Evolutionary conservation across 1,139 yeast species (phyloP).

Genomic region (Wickerhamiella infanticola): DNA sequence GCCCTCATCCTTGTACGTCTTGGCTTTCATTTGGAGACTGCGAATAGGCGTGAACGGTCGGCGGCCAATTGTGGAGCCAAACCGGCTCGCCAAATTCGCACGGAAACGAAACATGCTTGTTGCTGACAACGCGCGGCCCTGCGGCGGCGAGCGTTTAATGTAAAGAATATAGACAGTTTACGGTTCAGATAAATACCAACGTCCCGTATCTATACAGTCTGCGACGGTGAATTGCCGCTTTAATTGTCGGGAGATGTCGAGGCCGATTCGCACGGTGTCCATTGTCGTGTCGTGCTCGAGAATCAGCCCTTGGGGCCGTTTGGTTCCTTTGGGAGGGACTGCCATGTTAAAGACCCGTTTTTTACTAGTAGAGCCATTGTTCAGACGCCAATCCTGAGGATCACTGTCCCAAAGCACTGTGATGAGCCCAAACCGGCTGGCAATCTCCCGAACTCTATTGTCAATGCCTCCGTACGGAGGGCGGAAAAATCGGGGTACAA

Average conservation of each 20-base stretch:
- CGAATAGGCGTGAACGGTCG: neutral
- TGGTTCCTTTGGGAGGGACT: constrained; percentile 30
- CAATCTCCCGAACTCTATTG: constrained; percentile 63
- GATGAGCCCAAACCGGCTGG: constrained; percentile 75
- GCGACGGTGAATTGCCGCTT: constrained; percentile 61
- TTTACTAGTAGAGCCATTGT: constrained; percentile 29
- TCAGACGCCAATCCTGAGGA: constrained; percentile 77
- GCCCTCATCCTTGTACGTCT: neutral
- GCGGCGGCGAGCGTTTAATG: too few species aligned
- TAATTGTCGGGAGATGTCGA: constrained; percentile 37
- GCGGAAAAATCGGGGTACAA: constrained; percentile 84
- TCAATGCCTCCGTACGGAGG: constrained; percentile 96
- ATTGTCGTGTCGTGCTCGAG: constrained; percentile 70
- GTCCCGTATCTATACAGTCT: constrained; percentile 54
- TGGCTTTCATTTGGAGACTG: neutral
- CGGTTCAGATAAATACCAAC: constrained; percentile 18
- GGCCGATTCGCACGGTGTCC: constrained; percentile 54
- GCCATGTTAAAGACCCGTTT: constrained; percentile 41
- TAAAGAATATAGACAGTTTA: neutral
- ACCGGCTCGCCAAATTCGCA: neutral
- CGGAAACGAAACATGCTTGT: neutral
- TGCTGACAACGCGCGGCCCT: too few species aligned
- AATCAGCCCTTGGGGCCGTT: constrained; percentile 41
- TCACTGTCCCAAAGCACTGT: constrained; percentile 87
- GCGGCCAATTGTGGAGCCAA: neutral